Evolutionary conservation across 139 green algal species (phyloP).

Genomic region (Volvox africanus): DNA sequence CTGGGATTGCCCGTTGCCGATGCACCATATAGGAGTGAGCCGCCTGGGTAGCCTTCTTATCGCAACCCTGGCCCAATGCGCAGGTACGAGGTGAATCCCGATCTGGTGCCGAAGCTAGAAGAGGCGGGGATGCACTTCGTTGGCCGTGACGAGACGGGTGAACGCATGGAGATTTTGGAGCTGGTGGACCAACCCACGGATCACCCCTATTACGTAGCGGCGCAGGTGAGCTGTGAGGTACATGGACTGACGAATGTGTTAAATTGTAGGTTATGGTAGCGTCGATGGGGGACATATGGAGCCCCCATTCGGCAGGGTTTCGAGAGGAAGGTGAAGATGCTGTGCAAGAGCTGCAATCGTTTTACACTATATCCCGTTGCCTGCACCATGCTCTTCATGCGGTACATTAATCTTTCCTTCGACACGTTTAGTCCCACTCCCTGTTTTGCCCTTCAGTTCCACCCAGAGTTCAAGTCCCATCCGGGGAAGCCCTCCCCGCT

Average conservation of each 20-base stretch:
- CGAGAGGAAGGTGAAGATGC: background rate
- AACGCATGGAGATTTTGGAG: constrained; percentile 98
- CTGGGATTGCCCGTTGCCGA: too few species aligned
- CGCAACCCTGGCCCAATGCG: background rate
- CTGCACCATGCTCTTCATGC: background rate
- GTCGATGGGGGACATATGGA: background rate
- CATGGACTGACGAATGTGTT: background rate
- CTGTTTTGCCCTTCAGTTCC: constrained; percentile 68
- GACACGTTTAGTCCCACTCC: background rate
- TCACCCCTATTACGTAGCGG: constrained; percentile 94
- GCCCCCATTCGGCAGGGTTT: background rate
- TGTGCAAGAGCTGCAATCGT: background rate
- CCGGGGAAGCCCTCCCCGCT: constrained; percentile 75
- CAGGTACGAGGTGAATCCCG: constrained; percentile 96
- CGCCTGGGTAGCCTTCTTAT: background rate
- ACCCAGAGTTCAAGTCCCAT: constrained; percentile 89
- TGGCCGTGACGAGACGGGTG: constrained; percentile 91
- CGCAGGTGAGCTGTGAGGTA: constrained; percentile 52
- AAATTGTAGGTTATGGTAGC: background rate
- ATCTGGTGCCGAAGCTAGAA: constrained; percentile 91
- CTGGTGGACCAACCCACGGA: constrained; percentile 65
- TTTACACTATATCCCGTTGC: background rate
- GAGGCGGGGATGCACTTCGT: constrained; percentile 89
- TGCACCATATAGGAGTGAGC: too few species aligned
- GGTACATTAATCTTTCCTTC: background rate